Base-by-base conservation (phyloP, 1,139 yeast genomes). In the Arxiozyma slooffiae region DNA sequence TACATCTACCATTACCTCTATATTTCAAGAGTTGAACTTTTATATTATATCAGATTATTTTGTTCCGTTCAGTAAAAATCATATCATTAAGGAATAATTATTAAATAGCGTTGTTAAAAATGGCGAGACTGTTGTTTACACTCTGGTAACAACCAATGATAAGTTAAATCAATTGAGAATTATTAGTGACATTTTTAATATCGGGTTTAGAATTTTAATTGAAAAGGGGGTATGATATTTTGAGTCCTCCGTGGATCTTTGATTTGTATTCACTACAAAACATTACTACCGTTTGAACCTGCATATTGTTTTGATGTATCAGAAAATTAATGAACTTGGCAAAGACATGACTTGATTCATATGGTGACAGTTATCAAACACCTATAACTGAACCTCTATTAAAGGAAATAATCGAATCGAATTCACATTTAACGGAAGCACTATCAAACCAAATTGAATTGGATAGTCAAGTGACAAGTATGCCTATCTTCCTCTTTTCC, bases 241-340 rank as follows among this genome's bases (percentile, higher is more conserved):
- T 88, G 7, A 74, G 68, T 50, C 90, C 95, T 0, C 66, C 67
- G 20, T 92, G 96, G 95, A 64, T 88, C 7, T 70, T 79, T 45
- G 89, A 85, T 56, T n/a, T 80, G 95, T 58, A 68, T 86, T 3
- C 60, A 67, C 16, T 66, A 71, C 21, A 60, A 67, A 0, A 55
- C 60, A 1, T 50, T 81, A 2, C 66, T 87, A 0, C 76, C 75
- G 1, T 58, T 84, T 11, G 95, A 87, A 57, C 84, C 87, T 0
- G 60, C 66, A 9, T 80, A 85, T 60, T 68, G 83, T 39, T 73
- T 77, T 45, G 53, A 54, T 40, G 77, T 69, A 2, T 67, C 71
- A 3, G 55, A 62, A 17, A 51, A 0, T 50, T 74, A 34, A 34
- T 52, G 40, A 48, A 51, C 6, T 30, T 50, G 1, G 62, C 70